Percentiles rank a stretch among this genome's conserved stretches.
phyloP scores from a whole-genome alignment of 1,139 yeast genomes.

The Geotrichum cucujoidarum region DNA sequence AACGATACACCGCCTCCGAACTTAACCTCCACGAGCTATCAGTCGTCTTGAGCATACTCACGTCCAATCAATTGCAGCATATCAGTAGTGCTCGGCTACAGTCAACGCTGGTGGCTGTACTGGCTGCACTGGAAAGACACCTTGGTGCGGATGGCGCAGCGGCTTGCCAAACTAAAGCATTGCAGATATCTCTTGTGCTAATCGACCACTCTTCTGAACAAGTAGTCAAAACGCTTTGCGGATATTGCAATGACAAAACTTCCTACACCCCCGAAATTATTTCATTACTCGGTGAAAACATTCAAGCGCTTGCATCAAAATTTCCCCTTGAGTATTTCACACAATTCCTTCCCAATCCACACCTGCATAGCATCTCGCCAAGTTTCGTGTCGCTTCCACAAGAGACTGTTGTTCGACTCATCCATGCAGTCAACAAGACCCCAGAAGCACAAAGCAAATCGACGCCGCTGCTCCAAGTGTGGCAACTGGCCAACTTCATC shows the following conservation, averaged over 20 bases:
- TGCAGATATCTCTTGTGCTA: background rate
- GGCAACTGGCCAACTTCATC: slow-evolving; percentile 14
- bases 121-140: background rate
- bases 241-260: background rate
- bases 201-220: background rate
- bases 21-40: slow-evolving; percentile 6
- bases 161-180: slow-evolving; percentile 5
- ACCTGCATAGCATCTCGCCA: slow-evolving; percentile 2
- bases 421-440: slow-evolving; percentile 1
- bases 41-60: background rate
- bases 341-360: slow-evolving; percentile 7
- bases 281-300: background rate
- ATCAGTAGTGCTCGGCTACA: background rate
- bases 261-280: background rate
- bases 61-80: background rate
- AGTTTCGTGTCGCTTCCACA: slow-evolving; percentile 1
- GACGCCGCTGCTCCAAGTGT: background rate
- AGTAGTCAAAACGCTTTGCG: background rate
- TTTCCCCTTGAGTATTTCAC: slow-evolving; percentile 10
- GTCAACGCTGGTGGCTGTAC: background rate
- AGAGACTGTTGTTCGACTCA: background rate
- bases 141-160: background rate
- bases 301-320: background rate
- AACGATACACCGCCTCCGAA: slow-evolving; percentile 18
- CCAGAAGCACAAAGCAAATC: background rate